These are phyloP conservation scores for Xerocomus amazonicus DNA, from an alignment of 1,284 basidiomycete genomes.

Conservation along the genomic window DNA sequence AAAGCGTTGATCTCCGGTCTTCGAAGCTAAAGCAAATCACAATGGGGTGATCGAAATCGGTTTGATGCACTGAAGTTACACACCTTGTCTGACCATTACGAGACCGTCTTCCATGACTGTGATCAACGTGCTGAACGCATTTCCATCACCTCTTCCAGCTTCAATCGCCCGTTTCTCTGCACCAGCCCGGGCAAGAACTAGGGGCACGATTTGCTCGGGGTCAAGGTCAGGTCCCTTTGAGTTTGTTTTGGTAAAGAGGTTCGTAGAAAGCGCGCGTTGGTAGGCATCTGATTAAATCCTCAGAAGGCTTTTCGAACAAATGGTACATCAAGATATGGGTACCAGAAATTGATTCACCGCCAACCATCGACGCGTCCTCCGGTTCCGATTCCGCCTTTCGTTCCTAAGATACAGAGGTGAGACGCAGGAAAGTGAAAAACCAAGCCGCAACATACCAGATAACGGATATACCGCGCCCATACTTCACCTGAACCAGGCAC, in stretches of 20 bases:
- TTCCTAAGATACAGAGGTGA: conserved; percentile 34
- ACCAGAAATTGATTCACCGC: conserved; percentile 38
- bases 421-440: background rate
- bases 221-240: conserved; percentile 35
- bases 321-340: conserved; percentile 1
- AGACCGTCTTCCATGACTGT: conserved; percentile 59
- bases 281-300: conserved; percentile 47
- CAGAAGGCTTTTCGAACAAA: background rate
- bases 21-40: conserved; percentile 36
- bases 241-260: conserved; percentile 42
- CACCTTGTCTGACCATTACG: conserved; percentile 54
- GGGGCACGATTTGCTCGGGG: conserved; percentile 62
- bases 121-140: conserved; percentile 48
- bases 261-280: conserved; percentile 51
- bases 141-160: conserved; percentile 42
- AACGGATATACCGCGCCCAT: conserved; percentile 71
- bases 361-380: conserved; percentile 26
- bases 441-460: conserved; percentile 42
- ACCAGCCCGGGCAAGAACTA: conserved; percentile 65
- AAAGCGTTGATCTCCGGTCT: conserved; percentile 51
- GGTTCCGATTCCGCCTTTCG: conserved; percentile 30
- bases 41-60: conserved; percentile 3
- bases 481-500: conserved; percentile 67
- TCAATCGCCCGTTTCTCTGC: conserved; percentile 58
- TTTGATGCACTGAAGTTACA: conserved; percentile 3